Evolutionary conservation across 2,329 filamentous ascomycete genomes (phyloP), one percentile per base, ranked within the genome.

Genomic region (Rutstroemia sydowiana): DNA sequence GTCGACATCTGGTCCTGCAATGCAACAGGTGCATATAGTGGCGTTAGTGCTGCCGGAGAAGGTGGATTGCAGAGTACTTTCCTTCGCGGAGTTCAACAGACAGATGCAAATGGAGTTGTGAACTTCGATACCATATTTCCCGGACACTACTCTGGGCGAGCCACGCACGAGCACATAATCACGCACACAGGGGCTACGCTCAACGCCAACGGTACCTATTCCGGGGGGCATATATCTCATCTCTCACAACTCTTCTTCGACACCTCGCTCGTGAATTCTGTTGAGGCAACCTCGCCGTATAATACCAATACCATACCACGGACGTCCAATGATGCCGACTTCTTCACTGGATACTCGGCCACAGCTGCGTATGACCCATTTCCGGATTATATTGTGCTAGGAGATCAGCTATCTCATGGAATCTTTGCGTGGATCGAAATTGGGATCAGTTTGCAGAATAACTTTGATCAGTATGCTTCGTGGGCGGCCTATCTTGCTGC

Each of bases 171-270:
- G 46, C 75, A 78, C 32, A 37, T 60, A 8, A 37, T 59, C 13
- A 52, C 54, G 6, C 55, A 59, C 39, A 45, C 42, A 11, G 52
- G 53, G 28, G 54, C 50, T 2, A 55, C 57, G 1, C 48, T 59
- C n/a, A 23, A 51, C 3, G 43, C 61, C 21, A 74, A 74, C 65
- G 61, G 76, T 63, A 76, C 75, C 48, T 76, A 80, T 57, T 68
- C 68, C 41, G 76, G 72, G 54, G 72, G 73, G 18, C 70, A 68
- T 51, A 72, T 78, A 53, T 75, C 76, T 13, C 60, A 62, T 37
- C 46, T 62, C 28, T 55, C 51, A 7, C 82, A 87, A 64, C 65
- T 82, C 47, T 86, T 82, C 73, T 82, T 83, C 63, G 79, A 84
- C 63, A 76, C 84, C 63, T 69, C 73, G 55, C 73, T 85, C n/a